Percentiles rank a stretch among this genome's conserved stretches.
These are phyloP conservation scores for Nannizziopsis barbatae DNA, from an alignment of 2,329 filamentous ascomycete species.

Conservation along the genomic window DNA sequence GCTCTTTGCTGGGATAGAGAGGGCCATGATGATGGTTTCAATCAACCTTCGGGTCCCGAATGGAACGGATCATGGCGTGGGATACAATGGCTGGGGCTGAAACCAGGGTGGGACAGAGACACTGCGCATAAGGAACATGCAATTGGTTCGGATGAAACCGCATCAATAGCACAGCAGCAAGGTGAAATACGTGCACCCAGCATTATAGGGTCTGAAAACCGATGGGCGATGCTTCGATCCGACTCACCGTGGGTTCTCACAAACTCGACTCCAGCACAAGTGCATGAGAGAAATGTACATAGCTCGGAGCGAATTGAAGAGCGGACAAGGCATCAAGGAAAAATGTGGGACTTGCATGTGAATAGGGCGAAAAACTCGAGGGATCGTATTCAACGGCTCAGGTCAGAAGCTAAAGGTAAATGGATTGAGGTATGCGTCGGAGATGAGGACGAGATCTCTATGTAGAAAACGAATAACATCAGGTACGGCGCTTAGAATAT, in stretches of 20 bases:
- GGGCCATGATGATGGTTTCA: conserved; percentile 16
- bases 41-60: conserved; percentile 26
- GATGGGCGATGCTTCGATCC: conserved; percentile 1
- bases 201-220: not conserved
- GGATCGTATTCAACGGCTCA: conserved; percentile 1
- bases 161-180: not conserved
- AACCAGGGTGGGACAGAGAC: conserved; percentile 26
- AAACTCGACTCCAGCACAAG: not conserved
- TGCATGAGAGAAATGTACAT: too few species aligned
- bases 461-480: not conserved
- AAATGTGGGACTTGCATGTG: not conserved
- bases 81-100: conserved; percentile 33
- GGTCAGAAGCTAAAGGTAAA: conserved; percentile 5
- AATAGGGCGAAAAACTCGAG: not conserved
- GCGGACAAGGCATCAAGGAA: not conserved
- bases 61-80: conserved; percentile 39
- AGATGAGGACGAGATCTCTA: not conserved
- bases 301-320: not conserved
- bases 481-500: not conserved
- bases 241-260: too few species aligned
- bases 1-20: conserved; percentile 39
- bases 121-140: not conserved
- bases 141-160: not conserved
- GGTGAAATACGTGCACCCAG: not conserved
- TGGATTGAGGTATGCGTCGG: conserved; percentile 6